Percentiles rank a stretch among this genome's conserved stretches.
These are phyloP conservation scores for Linnemannia zychae DNA, from an alignment of 192 early-diverging fungal species.

Conservation along the genomic window DNA sequence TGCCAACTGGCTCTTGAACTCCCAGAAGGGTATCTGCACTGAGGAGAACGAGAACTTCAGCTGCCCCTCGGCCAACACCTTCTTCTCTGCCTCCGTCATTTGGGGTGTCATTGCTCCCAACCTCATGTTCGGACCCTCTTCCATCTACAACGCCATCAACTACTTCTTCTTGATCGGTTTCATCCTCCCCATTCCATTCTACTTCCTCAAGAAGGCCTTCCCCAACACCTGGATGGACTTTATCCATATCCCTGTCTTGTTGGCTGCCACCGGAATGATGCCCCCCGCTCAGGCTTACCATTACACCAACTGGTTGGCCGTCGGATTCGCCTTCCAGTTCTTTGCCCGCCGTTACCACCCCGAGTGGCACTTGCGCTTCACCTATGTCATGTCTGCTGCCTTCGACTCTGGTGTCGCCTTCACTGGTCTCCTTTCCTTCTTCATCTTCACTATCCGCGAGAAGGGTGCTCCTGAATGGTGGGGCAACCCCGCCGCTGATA, in stretches of 20 bases:
- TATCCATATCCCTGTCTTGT: slow-evolving; percentile 70
- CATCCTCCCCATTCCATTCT: slow-evolving; percentile 70
- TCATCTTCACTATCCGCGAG: slow-evolving; percentile 46
- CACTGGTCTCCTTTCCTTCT: slow-evolving; percentile 44
- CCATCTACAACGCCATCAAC: slow-evolving; percentile 57
- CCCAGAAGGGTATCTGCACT: slow-evolving; percentile 59
- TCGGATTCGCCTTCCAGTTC: slow-evolving; percentile 69
- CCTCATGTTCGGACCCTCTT: slow-evolving; percentile 66
- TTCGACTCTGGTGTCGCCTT: slow-evolving; percentile 65
- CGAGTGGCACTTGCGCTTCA: slow-evolving; percentile 72
- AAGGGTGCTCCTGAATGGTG: slow-evolving; percentile 21
- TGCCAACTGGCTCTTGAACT: slow-evolving; percentile 59
- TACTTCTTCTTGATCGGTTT: slow-evolving; percentile 68
- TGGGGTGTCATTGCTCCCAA: slow-evolving; percentile 82
- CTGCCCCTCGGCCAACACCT: slow-evolving; percentile 64
- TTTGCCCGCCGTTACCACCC: slow-evolving; percentile 62
- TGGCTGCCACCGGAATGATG: slow-evolving; percentile 65
- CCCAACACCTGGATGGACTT: slow-evolving; percentile 60
- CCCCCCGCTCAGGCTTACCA: slow-evolving; percentile 65
- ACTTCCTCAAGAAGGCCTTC: slow-evolving; percentile 62
- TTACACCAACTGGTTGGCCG: slow-evolving; percentile 57
- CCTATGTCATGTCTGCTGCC: slow-evolving; percentile 72
- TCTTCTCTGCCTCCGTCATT: slow-evolving; percentile 74
- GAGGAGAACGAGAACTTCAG: slow-evolving; percentile 45
- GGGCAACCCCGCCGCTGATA: slow-evolving; percentile 20